These are phyloP conservation scores for Akanthomyces muscarius DNA, from an alignment of 2,329 filamentous ascomycete genomes.

Conservation along the genomic window DNA sequence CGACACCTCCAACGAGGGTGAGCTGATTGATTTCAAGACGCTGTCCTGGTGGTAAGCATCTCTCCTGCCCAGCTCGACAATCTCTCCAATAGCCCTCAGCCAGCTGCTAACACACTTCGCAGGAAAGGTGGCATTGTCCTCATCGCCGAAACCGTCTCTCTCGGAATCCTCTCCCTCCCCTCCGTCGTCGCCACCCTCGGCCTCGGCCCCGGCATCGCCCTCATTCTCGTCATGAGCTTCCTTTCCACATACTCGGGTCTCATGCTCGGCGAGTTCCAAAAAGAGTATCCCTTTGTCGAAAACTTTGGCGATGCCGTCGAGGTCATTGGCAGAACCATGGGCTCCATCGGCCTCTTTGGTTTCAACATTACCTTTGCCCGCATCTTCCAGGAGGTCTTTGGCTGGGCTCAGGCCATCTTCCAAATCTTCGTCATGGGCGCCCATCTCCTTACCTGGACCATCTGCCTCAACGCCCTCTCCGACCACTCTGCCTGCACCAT, in stretches of 20 bases:
- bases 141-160: conserved; percentile 42
- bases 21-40: conserved; percentile 34
- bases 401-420: conserved; percentile 56
- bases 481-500: conserved; percentile 59
- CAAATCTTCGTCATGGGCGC: conserved; percentile 66
- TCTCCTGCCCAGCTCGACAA: background rate
- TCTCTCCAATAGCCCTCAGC: background rate
- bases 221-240: conserved; percentile 63
- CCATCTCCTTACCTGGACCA: conserved; percentile 64
- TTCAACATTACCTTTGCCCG: conserved; percentile 44
- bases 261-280: conserved; percentile 62
- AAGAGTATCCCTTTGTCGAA: conserved; percentile 63
- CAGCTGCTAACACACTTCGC: background rate
- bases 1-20: conserved; percentile 12
- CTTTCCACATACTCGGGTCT: conserved; percentile 62
- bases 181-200: conserved; percentile 70
- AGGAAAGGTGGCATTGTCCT: conserved; percentile 44
- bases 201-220: conserved; percentile 66
- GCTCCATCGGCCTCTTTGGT: conserved; percentile 48
- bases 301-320: conserved; percentile 64
- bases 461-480: conserved; percentile 63
- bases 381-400: conserved; percentile 57
- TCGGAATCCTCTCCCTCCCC: conserved; percentile 66
- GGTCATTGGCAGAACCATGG: conserved; percentile 44
- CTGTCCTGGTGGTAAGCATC: conserved; percentile 36